phyloP scores from a whole-genome alignment of 2,329 filamentous ascomycete species.

The Emmonsiellopsis sp. region DNA sequence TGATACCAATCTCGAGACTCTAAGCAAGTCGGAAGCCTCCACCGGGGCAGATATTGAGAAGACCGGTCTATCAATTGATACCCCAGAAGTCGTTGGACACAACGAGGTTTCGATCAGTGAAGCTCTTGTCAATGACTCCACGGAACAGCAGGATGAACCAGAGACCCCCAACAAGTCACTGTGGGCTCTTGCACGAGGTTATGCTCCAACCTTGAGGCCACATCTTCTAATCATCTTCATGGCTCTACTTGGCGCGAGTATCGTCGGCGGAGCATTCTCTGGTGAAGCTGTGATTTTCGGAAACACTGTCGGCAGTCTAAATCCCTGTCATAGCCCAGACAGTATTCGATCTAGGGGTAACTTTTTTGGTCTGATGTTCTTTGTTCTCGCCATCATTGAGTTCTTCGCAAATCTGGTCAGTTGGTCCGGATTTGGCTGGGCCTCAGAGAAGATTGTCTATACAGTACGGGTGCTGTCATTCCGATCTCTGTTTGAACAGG shows the following conservation, averaged over 20 bases:
- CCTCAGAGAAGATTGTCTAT: slow-evolving; percentile 57
- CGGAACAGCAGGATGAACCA: no score
- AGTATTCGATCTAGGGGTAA: slow-evolving; percentile 41
- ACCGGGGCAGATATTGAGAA: no score
- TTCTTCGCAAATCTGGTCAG: slow-evolving; percentile 54
- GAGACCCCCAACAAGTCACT: no score
- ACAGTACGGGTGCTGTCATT: slow-evolving; percentile 55
- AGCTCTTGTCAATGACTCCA: no score
- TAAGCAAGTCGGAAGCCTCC: no score
- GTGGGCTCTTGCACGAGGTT: no score
- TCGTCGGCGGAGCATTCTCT: slow-evolving; percentile 50
- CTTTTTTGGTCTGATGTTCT: slow-evolving; percentile 51
- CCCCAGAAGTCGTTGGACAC: no score
- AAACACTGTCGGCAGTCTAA: slow-evolving; percentile 48
- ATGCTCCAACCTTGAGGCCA: slow-evolving; percentile 27
- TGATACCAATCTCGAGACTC: no score
- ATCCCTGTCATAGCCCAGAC: slow-evolving; percentile 40
- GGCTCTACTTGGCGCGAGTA: slow-evolving; percentile 41
- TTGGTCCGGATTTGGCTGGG: slow-evolving; percentile 47
- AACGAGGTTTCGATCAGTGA: no score
- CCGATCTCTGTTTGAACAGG: slow-evolving; percentile 55
- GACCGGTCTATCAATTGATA: no score
- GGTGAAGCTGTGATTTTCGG: slow-evolving; percentile 52
- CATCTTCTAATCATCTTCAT: slow-evolving; percentile 36
- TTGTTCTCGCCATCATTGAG: slow-evolving; percentile 50